phyloP scores from a whole-genome alignment of 1,284 basidiomycete genomes.

The Puccinia horiana region DNA sequence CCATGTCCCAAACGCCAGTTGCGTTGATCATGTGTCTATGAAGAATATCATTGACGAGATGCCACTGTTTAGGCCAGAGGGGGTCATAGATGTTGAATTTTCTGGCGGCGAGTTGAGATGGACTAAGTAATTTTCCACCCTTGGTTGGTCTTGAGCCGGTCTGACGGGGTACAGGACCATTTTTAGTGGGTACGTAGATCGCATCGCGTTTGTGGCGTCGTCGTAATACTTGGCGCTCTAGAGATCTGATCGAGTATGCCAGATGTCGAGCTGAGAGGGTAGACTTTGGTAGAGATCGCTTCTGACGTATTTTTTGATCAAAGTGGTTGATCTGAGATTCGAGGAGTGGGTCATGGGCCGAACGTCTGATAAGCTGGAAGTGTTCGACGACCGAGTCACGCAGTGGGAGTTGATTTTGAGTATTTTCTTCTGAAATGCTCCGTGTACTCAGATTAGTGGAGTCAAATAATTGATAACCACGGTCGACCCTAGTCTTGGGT shows the following conservation, averaged over 20 bases:
- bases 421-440: slow-evolving; percentile 49
- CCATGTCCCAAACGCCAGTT: slow-evolving; percentile 78
- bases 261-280: slow-evolving; percentile 50
- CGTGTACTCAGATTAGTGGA: slow-evolving; percentile 2
- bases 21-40: slow-evolving; percentile 82
- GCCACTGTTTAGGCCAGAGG: slow-evolving; percentile 86
- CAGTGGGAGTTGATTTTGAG: slow-evolving; percentile 57
- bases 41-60: slow-evolving; percentile 75
- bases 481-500: slow-evolving; percentile 43
- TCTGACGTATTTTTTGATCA: slow-evolving; percentile 6
- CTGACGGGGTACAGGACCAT: not conserved
- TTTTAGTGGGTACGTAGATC: slow-evolving; percentile 55
- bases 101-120: slow-evolving; percentile 45
- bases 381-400: slow-evolving; percentile 53
- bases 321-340: slow-evolving; percentile 13
- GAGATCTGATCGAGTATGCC: slow-evolving; percentile 53
- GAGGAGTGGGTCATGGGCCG: slow-evolving; percentile 16
- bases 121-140: not conserved
- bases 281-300: slow-evolving; percentile 46
- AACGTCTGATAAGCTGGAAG: slow-evolving; percentile 37
- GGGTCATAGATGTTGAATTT: slow-evolving; percentile 78
- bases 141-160: slow-evolving; percentile 18
- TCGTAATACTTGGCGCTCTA: slow-evolving; percentile 56
- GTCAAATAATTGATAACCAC: slow-evolving; percentile 50
- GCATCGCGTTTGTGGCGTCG: slow-evolving; percentile 56